A percentile compares a stretch with the other conserved stretches of the same genome.
Conservation (phyloP, 305 asterid species). For the Withania somnifera region DNA sequence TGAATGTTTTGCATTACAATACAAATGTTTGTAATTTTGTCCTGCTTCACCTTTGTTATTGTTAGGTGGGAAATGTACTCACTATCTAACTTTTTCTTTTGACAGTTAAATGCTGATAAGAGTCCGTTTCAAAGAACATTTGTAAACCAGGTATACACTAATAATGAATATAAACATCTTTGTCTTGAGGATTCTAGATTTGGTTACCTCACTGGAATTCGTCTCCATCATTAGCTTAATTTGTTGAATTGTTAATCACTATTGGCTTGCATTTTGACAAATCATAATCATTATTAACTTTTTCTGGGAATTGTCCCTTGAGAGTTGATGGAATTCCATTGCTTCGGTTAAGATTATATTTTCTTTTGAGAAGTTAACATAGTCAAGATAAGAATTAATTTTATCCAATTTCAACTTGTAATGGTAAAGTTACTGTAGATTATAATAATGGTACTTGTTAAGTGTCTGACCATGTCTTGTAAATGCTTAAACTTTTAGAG, state of each 20-base stretch:
- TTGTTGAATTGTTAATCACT: neutral
- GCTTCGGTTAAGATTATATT: no score
- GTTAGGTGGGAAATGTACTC: constrained; percentile 7
- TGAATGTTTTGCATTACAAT: neutral
- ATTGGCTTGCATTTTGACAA: neutral
- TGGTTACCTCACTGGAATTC: neutral
- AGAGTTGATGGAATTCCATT: neutral
- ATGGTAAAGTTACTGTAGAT: neutral
- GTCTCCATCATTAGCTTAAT: neutral
- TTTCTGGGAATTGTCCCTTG: neutral
- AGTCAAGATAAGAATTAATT: neutral
- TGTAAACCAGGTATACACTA: constrained; percentile 75
- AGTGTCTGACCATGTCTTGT: neutral
- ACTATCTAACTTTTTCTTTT: constrained; percentile 15
- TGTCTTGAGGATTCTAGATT: neutral
- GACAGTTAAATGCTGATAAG: constrained; percentile 86
- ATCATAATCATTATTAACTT: neutral
- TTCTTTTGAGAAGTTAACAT: no score
- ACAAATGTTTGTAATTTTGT: neutral
- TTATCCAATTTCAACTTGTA: neutral
- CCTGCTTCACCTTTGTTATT: constrained; percentile 10
- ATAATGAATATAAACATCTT: neutral
- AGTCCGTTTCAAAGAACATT: constrained; percentile 97
- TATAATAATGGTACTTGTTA: neutral
- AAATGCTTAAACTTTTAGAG: neutral